phyloP scores from a whole-genome alignment of 2,329 filamentous ascomycete genomes.

The Pleomassaria siparia region DNA sequence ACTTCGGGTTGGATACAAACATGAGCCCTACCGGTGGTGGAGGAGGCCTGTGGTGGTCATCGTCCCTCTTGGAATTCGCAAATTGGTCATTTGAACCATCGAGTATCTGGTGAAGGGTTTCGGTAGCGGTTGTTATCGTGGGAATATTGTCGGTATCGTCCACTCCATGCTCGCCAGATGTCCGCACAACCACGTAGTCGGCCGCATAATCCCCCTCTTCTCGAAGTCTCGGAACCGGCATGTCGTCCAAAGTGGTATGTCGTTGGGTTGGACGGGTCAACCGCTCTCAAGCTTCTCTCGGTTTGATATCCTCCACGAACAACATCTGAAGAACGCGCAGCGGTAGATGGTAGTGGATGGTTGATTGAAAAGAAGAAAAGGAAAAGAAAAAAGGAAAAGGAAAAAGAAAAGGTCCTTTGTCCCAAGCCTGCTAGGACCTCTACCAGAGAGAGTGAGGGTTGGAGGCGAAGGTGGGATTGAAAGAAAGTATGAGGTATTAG shows the following conservation, averaged over 20 bases:
- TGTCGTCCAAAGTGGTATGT: constrained; percentile 24
- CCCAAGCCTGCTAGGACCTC: constrained; percentile 40
- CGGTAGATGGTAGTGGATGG: constrained; percentile 16
- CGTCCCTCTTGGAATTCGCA: constrained; percentile 9
- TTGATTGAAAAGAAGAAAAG: constrained; percentile 16
- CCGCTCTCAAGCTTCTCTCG: constrained; percentile 40
- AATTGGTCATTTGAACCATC: constrained; percentile 14
- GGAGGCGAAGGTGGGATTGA: constrained; percentile 21
- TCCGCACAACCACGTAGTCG: constrained; percentile 34
- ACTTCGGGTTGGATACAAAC: background rate
- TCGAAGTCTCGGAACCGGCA: constrained; percentile 30
- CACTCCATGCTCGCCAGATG: constrained; percentile 17
- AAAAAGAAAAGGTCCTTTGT: constrained; percentile 27
- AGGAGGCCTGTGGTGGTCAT: constrained; percentile 12
- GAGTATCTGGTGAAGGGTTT: constrained; percentile 19
- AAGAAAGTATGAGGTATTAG: constrained; percentile 38
- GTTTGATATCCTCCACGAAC: constrained; percentile 30
- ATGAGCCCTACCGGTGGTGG: constrained; percentile 23
- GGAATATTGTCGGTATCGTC: constrained; percentile 11
- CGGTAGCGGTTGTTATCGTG: constrained; percentile 15
- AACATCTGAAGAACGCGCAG: constrained; percentile 38
- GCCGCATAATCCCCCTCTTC: constrained; percentile 22
- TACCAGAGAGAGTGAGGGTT: constrained; percentile 19
- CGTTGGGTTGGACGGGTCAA: constrained; percentile 22
- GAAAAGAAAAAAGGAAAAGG: too few species aligned